Evolutionary conservation across 257 asterid species (phyloP), one percentile per base, ranked within the genome.

Genomic region (Solanum gandarillasii): DNA sequence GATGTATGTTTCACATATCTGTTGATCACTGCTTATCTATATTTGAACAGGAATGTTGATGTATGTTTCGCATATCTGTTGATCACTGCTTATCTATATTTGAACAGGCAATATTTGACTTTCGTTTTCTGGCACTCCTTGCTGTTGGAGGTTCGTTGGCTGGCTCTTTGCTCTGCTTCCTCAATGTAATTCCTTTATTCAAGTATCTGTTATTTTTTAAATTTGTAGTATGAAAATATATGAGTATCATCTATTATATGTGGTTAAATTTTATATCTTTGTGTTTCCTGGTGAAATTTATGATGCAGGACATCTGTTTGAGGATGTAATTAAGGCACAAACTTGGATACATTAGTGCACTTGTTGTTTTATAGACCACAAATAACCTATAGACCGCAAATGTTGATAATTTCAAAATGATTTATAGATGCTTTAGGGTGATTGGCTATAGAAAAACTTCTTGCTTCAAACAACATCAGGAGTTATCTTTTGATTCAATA

Each of bases 131-230:
- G 93, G 98, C 99, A 20, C 99, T 96, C 89, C 90, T 95, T 81
- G 99, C 98, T 21, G 89, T 95, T 83, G 98, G 93, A 31, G 99
- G 99, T 78, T 95, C 99, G 9, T 89, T 96, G 87, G 98, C 99
- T 5, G 99, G 99, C 88, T 96, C 99, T 83, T 29, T 96, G 90
- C 94, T 96, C 86, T 96, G 99, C 94, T 96, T 96, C 91, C 96
- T 95, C 65, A 95, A 96, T 91, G 99, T 96, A 93, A 94, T 79
- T 83, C 74, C 92, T 88, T 89, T 38, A 20, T 83, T 79, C 87
- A 13, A 41, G 29, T 29, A 32, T 85, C 87, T 88, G 48, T 87
- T 36, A 48, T 70, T 83, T 12, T 38, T 81, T 13, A 29, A 39
- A 38, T 41, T 31, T 41, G 62, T 46, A 81, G 41, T 81, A 5